Evolutionary conservation across 192 early-diverging fungal species (phyloP).

Genomic region (Mycoemilia scoparia): DNA sequence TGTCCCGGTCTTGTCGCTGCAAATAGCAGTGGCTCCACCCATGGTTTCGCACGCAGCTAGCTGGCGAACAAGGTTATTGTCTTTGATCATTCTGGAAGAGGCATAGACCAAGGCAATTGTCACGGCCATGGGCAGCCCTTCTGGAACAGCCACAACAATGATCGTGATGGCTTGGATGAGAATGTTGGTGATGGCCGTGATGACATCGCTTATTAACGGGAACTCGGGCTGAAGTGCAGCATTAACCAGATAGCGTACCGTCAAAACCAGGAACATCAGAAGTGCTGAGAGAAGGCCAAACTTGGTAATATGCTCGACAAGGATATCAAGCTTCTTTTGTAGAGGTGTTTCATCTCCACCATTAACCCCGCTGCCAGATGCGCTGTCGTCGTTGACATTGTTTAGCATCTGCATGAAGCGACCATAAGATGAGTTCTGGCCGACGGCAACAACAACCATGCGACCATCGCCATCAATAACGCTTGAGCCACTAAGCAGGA

Average conservation of each 20-base stretch:
- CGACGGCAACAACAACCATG: conserved; percentile 72
- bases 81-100: conserved; percentile 61
- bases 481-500: conserved; percentile 81
- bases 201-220: conserved; percentile 33
- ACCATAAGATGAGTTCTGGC: conserved; percentile 71
- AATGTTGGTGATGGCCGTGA: conserved; percentile 43
- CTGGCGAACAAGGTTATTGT: conserved; percentile 63
- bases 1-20: conserved; percentile 79
- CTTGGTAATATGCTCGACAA: conserved; percentile 91
- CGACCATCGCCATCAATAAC: conserved; percentile 74
- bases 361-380: too few species aligned
- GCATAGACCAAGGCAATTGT: conserved; percentile 71
- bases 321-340: conserved; percentile 71
- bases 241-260: conserved; percentile 42
- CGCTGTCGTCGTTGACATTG: conserved; percentile 19
- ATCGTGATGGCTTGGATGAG: conserved; percentile 67
- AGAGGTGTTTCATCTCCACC: conserved; percentile 71
- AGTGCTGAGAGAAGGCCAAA: conserved; percentile 68
- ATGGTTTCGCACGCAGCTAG: conserved; percentile 69
- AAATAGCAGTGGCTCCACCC: conserved; percentile 66
- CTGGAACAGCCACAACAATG: conserved; percentile 69
- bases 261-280: conserved; percentile 61
- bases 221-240: conserved; percentile 34
- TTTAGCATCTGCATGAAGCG: conserved; percentile 80
- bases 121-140: conserved; percentile 75